Conservation (phyloP, 2,329 filamentous ascomycete genomes). For the Colletotrichum gigasporum region DNA sequence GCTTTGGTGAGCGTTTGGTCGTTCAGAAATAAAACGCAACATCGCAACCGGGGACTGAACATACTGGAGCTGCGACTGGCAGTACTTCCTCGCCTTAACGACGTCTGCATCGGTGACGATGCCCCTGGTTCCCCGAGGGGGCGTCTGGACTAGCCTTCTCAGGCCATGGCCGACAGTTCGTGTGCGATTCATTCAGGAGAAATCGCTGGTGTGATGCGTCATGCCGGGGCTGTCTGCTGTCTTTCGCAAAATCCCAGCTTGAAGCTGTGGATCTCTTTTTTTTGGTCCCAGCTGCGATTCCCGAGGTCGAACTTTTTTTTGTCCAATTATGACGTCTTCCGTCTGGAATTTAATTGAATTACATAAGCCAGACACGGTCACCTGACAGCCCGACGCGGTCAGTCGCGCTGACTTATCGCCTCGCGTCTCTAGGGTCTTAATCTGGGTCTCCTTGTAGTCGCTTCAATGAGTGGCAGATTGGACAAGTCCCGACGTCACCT, state of each 20-base stretch:
- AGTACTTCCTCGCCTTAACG: slow-evolving; percentile 63
- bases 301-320: slow-evolving; percentile 9
- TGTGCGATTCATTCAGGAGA: slow-evolving; percentile 50
- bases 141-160: slow-evolving; percentile 42
- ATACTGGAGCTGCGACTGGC: slow-evolving; percentile 62
- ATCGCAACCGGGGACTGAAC: slow-evolving; percentile 14
- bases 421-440: slow-evolving; percentile 48
- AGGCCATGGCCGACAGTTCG: slow-evolving; percentile 48
- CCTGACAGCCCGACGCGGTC: slow-evolving; percentile 49
- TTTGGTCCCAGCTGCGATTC: neutral
- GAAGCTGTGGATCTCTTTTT: slow-evolving; percentile 6
- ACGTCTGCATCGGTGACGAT: slow-evolving; percentile 62
- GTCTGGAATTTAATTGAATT: slow-evolving; percentile 20
- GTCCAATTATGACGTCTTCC: slow-evolving; percentile 25
- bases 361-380: slow-evolving; percentile 44
- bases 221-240: slow-evolving; percentile 21
- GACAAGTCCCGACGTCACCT: neutral
- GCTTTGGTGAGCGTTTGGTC: neutral
- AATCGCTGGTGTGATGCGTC: slow-evolving; percentile 31
- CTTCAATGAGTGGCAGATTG: neutral
- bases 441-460: neutral
- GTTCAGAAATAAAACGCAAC: neutral
- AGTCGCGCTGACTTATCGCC: slow-evolving; percentile 40
- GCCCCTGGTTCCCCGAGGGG: slow-evolving; percentile 30
- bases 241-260: slow-evolving; percentile 3